phyloP scores from a whole-genome alignment of 179 eudicot genomes.

The Drosera spatulata region DNA sequence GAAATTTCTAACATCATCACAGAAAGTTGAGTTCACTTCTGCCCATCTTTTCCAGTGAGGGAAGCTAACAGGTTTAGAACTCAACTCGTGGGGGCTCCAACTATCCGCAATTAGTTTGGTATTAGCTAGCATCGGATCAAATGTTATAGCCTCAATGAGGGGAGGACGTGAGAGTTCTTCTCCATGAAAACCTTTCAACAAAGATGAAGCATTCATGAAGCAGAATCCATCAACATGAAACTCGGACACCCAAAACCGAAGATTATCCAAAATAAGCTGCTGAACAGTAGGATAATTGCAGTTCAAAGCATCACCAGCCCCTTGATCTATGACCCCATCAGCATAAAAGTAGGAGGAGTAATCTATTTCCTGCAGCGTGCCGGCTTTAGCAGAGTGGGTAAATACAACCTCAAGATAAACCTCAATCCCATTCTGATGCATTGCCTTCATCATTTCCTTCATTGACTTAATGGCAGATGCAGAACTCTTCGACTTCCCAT shows the following conservation, averaged over 20 bases:
- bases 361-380: conserved; percentile 43
- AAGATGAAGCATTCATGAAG: conserved; percentile 62
- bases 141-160: conserved; percentile 77
- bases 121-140: conserved; percentile 75
- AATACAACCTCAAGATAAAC: conserved; percentile 83
- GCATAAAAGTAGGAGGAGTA: conserved; percentile 35
- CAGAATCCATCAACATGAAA: conserved; percentile 85
- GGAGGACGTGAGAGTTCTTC: conserved; percentile 81
- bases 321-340: conserved; percentile 17
- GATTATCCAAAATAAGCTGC: conserved; percentile 72
- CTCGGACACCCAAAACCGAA: conserved; percentile 77
- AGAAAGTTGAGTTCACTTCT: conserved; percentile 59
- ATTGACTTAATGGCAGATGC: conserved; percentile 43
- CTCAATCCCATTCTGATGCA: conserved; percentile 78
- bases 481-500: conserved; percentile 45
- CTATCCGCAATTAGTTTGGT: conserved; percentile 76
- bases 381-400: conserved; percentile 52
- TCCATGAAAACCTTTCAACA: conserved; percentile 60
- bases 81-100: conserved; percentile 51
- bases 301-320: conserved; percentile 37
- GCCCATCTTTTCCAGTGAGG: conserved; percentile 99
- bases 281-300: conserved; percentile 78
- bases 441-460: conserved; percentile 84
- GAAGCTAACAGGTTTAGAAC: conserved; percentile 32
- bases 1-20: conserved; percentile 55